Percentiles rank a stretch among this genome's conserved stretches.
Evolutionary conservation across 805 yeast species (phyloP).

Genomic region (Nakazawaea pomicola): DNA sequence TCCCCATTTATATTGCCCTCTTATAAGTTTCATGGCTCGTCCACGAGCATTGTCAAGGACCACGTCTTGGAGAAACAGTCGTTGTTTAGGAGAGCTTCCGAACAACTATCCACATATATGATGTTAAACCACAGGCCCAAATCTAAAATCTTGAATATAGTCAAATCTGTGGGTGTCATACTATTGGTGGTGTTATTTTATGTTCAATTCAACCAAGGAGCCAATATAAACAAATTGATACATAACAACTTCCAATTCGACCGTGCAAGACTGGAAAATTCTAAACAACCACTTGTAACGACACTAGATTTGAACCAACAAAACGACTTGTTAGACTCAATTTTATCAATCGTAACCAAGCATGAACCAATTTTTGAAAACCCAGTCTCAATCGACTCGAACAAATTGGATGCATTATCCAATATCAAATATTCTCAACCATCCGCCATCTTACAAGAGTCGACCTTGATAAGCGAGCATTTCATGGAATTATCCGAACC

Average conservation of each 20-base stretch:
- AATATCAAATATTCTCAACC: neutral
- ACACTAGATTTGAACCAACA: neutral
- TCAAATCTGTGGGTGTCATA: neutral
- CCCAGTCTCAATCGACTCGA: neutral
- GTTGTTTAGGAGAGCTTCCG: conserved; percentile 10
- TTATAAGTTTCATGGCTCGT: conserved; percentile 9
- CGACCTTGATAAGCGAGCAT: neutral
- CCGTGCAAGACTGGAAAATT: neutral
- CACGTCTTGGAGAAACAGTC: conserved; percentile 9
- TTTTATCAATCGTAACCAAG: neutral
- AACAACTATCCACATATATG: conserved; percentile 6
- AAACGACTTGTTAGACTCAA: conserved; percentile 3
- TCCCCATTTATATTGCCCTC: conserved; percentile 3
- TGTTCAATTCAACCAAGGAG: conserved; percentile 9
- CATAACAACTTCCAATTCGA: conserved; percentile 4
- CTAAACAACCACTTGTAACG: neutral
- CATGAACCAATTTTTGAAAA: conserved; percentile 6
- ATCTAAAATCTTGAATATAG: neutral
- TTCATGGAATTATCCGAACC: conserved; percentile 2
- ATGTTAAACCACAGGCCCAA: conserved; percentile 7
- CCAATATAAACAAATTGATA: conserved; percentile 6
- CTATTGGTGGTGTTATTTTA: neutral
- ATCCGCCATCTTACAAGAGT: neutral
- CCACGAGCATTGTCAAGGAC: conserved; percentile 10
- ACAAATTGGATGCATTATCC: neutral